A percentile compares a stretch with the other conserved stretches of the same genome.
phyloP scores from a whole-genome alignment of 257 asterid species.

The Catharanthus roseus region DNA sequence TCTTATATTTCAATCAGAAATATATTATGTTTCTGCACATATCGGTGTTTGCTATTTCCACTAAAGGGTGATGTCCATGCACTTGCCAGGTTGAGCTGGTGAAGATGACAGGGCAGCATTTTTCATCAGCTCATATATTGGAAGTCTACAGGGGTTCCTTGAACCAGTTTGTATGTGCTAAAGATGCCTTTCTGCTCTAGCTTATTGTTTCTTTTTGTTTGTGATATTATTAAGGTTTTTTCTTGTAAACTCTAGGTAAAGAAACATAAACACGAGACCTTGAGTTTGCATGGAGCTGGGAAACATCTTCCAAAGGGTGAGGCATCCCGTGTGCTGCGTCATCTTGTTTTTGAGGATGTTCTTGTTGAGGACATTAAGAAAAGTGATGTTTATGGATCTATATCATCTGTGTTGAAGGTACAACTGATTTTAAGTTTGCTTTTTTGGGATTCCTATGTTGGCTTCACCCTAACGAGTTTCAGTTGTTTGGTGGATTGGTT shows the following conservation, averaged over 20 bases:
- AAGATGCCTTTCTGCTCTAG: constrained; percentile 2
- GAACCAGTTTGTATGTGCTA: constrained; percentile 80
- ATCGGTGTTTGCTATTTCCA: background rate
- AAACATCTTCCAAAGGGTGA: constrained; percentile 79
- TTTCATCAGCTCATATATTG: constrained; percentile 82
- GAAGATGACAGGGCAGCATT: constrained; percentile 66
- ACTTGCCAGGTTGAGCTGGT: constrained; percentile 73
- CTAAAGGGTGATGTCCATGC: background rate
- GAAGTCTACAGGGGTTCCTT: constrained; percentile 96
- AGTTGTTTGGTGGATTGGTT: constrained; percentile 17
- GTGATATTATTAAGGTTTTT: constrained; percentile 22
- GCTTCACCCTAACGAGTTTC: constrained; percentile 6
- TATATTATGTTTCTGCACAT: background rate
- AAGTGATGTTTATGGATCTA: constrained; percentile 81
- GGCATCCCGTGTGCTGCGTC: constrained; percentile 89
- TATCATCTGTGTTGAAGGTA: constrained; percentile 84
- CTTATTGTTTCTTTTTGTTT: constrained; percentile 16
- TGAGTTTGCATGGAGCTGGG: constrained; percentile 95
- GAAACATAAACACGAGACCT: constrained; percentile 73
- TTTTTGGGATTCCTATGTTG: constrained; percentile 3
- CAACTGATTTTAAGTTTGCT: constrained; percentile 4
- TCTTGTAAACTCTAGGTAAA: constrained; percentile 57
- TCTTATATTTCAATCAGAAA: background rate
- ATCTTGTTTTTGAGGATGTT: constrained; percentile 82
- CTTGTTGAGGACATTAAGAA: constrained; percentile 79